Evolutionary conservation across 148 eudicot genomes (phyloP).

Genomic region (Rhododendron molle): DNA sequence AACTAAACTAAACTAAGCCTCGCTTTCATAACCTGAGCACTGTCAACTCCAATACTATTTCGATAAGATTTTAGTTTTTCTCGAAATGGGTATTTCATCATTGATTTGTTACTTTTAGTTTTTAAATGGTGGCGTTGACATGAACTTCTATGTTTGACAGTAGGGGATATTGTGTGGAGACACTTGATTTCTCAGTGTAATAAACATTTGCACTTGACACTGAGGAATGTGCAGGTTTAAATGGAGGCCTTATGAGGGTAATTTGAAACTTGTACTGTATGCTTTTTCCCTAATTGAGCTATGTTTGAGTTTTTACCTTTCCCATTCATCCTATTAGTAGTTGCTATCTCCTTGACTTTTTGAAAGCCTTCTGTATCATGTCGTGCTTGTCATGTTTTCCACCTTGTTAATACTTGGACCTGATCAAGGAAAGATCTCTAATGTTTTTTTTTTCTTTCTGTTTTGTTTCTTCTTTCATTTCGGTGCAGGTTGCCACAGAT

Average conservation of each 20-base stretch:
- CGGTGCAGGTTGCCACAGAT: slow-evolving; percentile 51
- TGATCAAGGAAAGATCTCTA: neutral
- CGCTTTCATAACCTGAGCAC: neutral
- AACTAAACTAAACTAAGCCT: neutral
- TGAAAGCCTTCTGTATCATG: neutral
- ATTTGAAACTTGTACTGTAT: neutral
- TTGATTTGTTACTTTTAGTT: neutral
- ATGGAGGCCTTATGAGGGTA: neutral
- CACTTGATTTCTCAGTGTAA: neutral
- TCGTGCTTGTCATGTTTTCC: neutral
- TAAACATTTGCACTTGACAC: neutral
- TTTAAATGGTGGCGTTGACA: neutral
- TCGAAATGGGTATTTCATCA: neutral
- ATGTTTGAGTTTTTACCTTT: neutral
- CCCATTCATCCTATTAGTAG: neutral
- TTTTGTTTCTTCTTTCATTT: neutral
- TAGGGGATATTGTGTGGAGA: neutral
- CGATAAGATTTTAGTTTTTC: neutral
- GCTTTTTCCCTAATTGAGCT: neutral
- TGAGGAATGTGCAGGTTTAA: neutral
- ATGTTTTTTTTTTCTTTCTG: neutral
- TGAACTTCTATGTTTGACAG: neutral
- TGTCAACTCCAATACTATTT: neutral
- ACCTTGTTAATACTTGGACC: neutral
- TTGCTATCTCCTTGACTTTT: neutral